Base-by-base conservation (phyloP, 2,329 filamentous ascomycete species). In the Aspergillus chevalieri region DNA sequence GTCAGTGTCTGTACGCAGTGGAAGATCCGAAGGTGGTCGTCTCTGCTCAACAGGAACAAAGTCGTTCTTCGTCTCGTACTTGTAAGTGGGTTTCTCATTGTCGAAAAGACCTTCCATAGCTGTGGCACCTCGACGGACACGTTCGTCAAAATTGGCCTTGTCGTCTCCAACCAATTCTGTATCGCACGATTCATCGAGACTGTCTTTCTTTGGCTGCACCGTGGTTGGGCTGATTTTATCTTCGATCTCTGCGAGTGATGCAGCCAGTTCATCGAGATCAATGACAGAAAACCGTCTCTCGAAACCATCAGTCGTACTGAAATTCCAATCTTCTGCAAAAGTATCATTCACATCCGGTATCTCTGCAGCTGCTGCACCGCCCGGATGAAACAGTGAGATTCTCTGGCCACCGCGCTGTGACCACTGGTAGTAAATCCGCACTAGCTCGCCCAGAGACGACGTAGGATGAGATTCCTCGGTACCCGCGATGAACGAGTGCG, bases 271-370 rank as follows among this genome's bases (percentile, higher is more conserved):
- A 53, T 75, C 68, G 7, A 74, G 54, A 52, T 73, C 66, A 43
- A 77, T 69, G 39, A 75, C 68, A 2, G 75, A 76, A 44, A 76
- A 74, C 30, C 74, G 62, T 49, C 73, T 69, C 53, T 84, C 78
- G 55, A 84, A 84, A 12, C 79, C 77, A 54, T 80, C 79, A 2
- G 80, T 83, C 4, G 80, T 82, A 57, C 80, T 84, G 60, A 85
- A 85, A 50, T 82, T 83, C 82, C 82, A 85, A 53, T 82, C 79
- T 38, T 80, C 77, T 3, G 75, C 71, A 1, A 68, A 61, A 6
- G 42, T 44, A 3, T 75, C 70, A 22, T 72, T 68, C 10, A 61
- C 57, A 33, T 70, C 73, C 24, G 76, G 74, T 26, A 76, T 66
- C 51, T 79, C 74, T 28, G 81, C 80, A 10, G 76, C 77, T 14